Evolutionary conservation across 2,329 filamentous ascomycete species (phyloP).

Genomic region (Fusarium succisae): DNA sequence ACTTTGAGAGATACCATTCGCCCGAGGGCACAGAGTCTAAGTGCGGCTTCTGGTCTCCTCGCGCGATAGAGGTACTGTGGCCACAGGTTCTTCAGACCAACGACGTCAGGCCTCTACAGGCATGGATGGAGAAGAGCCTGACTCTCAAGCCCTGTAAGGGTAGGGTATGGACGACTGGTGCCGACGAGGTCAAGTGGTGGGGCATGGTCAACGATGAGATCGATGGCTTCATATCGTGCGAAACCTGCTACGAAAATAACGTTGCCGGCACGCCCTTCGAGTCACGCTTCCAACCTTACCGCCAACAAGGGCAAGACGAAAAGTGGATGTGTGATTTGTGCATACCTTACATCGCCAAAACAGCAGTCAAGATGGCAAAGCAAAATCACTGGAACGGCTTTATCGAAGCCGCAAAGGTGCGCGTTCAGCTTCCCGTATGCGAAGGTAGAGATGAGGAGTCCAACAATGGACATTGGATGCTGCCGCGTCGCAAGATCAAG

Average conservation of each 20-base stretch:
- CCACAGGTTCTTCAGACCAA: slow-evolving; percentile 43
- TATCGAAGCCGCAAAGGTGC: slow-evolving; percentile 29
- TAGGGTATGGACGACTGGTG: slow-evolving; percentile 13
- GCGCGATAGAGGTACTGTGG: slow-evolving; percentile 49
- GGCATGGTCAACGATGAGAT: slow-evolving; percentile 42
- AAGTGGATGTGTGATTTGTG: slow-evolving; percentile 49
- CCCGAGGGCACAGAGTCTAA: slow-evolving; percentile 44
- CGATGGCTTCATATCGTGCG: slow-evolving; percentile 48
- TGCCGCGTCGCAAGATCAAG: slow-evolving; percentile 36
- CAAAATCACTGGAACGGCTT: slow-evolving; percentile 46
- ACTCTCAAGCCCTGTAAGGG: slow-evolving; percentile 46
- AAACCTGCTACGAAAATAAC: slow-evolving; percentile 51
- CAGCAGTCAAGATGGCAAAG: slow-evolving; percentile 27
- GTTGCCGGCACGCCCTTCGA: slow-evolving; percentile 45
- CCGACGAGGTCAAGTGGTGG: slow-evolving; percentile 47
- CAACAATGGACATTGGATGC: slow-evolving; percentile 42
- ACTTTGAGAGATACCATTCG: slow-evolving; percentile 44
- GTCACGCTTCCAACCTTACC: slow-evolving; percentile 40
- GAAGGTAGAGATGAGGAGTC: slow-evolving; percentile 41
- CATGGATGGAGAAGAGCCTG: slow-evolving; percentile 44
- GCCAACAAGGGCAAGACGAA: slow-evolving; percentile 39
- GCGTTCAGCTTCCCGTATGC: slow-evolving; percentile 42
- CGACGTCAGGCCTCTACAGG: slow-evolving; percentile 37
- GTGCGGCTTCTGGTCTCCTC: slow-evolving; percentile 45
- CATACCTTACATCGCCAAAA: slow-evolving; percentile 39